Evolutionary conservation across 306 rosid species (phyloP).

Genomic region (Citrullus colocynthis): DNA sequence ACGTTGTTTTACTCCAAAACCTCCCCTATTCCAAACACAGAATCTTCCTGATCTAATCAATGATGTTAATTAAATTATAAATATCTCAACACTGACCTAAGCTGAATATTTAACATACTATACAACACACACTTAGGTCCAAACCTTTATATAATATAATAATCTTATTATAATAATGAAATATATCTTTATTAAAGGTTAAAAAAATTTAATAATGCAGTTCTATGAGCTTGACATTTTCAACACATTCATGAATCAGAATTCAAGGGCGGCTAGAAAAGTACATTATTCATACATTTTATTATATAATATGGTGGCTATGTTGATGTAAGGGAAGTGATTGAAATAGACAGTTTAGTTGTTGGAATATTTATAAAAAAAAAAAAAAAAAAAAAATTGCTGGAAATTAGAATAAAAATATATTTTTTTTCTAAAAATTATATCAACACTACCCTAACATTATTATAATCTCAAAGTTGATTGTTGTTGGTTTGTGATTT

Average conservation of each 20-base stretch:
- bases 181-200: not conserved
- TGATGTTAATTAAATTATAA: not conserved
- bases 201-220: not conserved
- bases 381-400: fast-evolving
- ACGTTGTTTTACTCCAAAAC: not conserved
- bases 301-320: not conserved
- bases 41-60: not conserved
- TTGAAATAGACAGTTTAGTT: no score
- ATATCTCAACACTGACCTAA: not conserved
- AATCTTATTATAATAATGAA: not conserved
- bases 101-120: not conserved
- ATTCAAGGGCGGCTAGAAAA: not conserved
- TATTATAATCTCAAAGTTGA: no score
- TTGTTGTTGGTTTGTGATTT: no score
- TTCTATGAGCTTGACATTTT: not conserved
- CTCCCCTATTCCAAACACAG: not conserved
- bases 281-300: not conserved
- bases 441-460: no score
- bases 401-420: no score
- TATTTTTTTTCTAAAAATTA: no score
- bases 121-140: not conserved
- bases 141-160: not conserved
- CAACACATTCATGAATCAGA: not conserved
- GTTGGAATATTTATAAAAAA: no score
- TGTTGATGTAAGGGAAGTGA: not conserved